These are phyloP conservation scores for Botryotinia globosa DNA, from an alignment of 2,329 filamentous ascomycete species.

Conservation along the genomic window DNA sequence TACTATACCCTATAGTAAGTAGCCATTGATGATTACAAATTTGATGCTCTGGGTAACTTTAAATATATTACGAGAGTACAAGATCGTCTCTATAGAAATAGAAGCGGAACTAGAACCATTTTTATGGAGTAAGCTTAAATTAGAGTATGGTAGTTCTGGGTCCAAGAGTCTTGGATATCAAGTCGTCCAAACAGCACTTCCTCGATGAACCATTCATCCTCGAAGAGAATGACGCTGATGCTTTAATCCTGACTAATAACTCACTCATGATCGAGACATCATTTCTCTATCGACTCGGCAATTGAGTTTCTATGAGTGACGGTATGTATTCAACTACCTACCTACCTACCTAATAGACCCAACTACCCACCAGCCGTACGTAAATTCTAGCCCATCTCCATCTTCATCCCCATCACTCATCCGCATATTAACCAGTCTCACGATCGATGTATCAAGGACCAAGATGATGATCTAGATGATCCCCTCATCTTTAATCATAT, in stretches of 20 bases:
- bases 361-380: background rate
- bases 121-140: background rate
- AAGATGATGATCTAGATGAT: background rate
- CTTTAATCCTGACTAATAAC: background rate
- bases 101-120: background rate
- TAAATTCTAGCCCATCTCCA: background rate
- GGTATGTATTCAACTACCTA: background rate
- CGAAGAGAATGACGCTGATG: background rate
- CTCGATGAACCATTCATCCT: background rate
- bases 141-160: background rate
- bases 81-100: background rate
- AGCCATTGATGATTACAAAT: background rate
- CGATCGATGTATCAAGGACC: background rate
- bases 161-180: background rate
- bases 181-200: background rate
- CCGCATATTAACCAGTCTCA: background rate
- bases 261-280: background rate
- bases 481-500: background rate
- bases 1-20: background rate
- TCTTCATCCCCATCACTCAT: background rate
- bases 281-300: background rate
- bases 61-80: background rate
- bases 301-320: background rate
- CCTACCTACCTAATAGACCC: background rate
- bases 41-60: background rate